Percentiles rank a stretch among this genome's conserved stretches.
Evolutionary conservation across 2,329 filamentous ascomycete genomes (phyloP).

Genomic region (Alternaria incomplexa): DNA sequence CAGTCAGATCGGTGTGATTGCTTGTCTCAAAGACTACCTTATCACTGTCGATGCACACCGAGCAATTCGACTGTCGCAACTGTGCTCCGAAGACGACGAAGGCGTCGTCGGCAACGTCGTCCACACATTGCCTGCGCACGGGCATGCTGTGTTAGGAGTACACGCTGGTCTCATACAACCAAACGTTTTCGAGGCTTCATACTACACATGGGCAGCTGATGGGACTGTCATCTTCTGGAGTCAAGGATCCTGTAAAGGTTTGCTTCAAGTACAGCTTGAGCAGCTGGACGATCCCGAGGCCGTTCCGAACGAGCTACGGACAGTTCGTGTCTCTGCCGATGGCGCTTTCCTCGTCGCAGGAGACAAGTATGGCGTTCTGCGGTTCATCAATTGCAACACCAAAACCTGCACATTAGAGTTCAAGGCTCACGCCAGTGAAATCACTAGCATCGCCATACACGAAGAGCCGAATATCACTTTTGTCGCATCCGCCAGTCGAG

Average conservation of each 20-base stretch:
- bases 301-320: constrained; percentile 64
- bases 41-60: constrained; percentile 73
- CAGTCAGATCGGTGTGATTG: constrained; percentile 48
- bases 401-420: constrained; percentile 70
- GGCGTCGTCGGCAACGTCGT: constrained; percentile 38
- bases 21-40: constrained; percentile 45
- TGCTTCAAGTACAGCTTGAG: constrained; percentile 73
- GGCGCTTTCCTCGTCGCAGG: constrained; percentile 77
- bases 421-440: constrained; percentile 86
- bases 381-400: constrained; percentile 68
- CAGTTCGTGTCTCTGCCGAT: constrained; percentile 64
- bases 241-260: constrained; percentile 71
- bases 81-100: constrained; percentile 52
- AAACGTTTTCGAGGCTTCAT: constrained; percentile 70
- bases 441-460: constrained; percentile 79
- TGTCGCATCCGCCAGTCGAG: constrained; percentile 77
- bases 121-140: constrained; percentile 62
- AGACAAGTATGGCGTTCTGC: constrained; percentile 83
- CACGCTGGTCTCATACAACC: constrained; percentile 63
- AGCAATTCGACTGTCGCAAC: constrained; percentile 68
- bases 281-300: constrained; percentile 57
- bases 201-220: constrained; percentile 86
- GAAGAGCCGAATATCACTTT: constrained; percentile 69
- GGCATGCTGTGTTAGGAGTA: constrained; percentile 72
- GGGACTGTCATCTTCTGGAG: constrained; percentile 87